Evolutionary conservation across 805 yeast genomes (phyloP).

Genomic region (Metschnikowia kunwiensis): DNA sequence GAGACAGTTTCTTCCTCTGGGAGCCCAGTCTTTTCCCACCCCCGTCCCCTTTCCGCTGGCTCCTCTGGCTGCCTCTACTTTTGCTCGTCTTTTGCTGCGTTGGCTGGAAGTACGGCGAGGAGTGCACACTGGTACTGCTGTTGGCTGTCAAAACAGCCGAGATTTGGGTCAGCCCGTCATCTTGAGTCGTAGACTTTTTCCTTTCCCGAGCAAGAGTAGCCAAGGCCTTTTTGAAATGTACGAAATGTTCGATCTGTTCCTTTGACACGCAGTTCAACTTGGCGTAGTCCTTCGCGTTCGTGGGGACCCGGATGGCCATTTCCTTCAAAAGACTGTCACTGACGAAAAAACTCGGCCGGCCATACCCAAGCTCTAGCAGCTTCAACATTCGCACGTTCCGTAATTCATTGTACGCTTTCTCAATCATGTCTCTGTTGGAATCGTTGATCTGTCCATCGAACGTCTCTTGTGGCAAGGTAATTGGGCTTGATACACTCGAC

Average conservation of each 20-base stretch:
- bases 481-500: constrained; percentile 17
- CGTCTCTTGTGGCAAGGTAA: constrained; percentile 21
- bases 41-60: background rate
- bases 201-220: constrained; percentile 31
- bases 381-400: constrained; percentile 40
- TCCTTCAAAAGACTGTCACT: constrained; percentile 43
- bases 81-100: constrained; percentile 3
- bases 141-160: background rate
- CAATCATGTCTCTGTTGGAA: constrained; percentile 24
- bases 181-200: constrained; percentile 16
- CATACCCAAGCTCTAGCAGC: constrained; percentile 39
- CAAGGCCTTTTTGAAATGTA: constrained; percentile 38
- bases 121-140: background rate
- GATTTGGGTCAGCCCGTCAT: constrained; percentile 1
- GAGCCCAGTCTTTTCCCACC: constrained; percentile 1
- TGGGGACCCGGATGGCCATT: constrained; percentile 56
- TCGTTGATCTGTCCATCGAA: constrained; percentile 17
- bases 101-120: constrained; percentile 6
- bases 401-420: constrained; percentile 33
- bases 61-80: background rate
- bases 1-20: constrained; percentile 1
- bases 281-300: constrained; percentile 45
- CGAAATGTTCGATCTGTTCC: constrained; percentile 32
- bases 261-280: constrained; percentile 35
- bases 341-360: constrained; percentile 22